Evolutionary conservation across 768 basidiomycete species (phyloP), one percentile per base, ranked within the genome.

Genomic region (Chiua virens): DNA sequence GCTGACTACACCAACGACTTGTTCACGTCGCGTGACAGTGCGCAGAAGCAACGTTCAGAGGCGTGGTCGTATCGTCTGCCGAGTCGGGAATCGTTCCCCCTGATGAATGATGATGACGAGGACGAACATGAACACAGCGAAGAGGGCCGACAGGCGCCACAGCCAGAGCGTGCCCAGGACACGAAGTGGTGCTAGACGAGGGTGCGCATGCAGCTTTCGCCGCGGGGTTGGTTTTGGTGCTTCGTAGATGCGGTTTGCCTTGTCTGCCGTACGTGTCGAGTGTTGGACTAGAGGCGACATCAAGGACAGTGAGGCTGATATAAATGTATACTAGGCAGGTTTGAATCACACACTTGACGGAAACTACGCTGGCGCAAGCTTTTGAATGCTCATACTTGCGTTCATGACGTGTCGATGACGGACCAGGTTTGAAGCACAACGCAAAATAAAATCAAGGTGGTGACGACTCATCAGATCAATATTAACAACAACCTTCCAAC

Each of bases 151-250:
- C 57, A 45, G 38, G 68, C 68, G 3, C 64, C 66, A 0, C 62
- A 58, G 50, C 47, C 59, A 11, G 50, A 49, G 25, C 50, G 30
- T n/a, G 34, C 8, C 18, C 45, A 25, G 28, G 7, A 5, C 14
- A 11, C 1, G 63, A 59, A 3, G 72, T 72, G 41, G 77, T 75
- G 17, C 71, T 83, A 8, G 89, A 90, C 60, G 89, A 91, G 57
- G 79, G 89, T 1, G 85, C 86, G 2, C 86, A 91, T 58, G 85
- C 88, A 50, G 89, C 89, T 3, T 91, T 91, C 57, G 79, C 90
- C 17, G 85, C 87, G 0, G 91, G 89, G 8, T 91, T 93, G 89
- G 87, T 93, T 48, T 92, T 81, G 66, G 82, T 89, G 0, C 64
- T 93, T 57, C 90, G 85, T 49, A 72, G 89, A 57, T 76, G 82